A percentile compares a stretch with the other conserved stretches of the same genome.
phyloP scores from a whole-genome alignment of 2,329 filamentous ascomycete genomes.

The Byssoonygena ceratinophila region DNA sequence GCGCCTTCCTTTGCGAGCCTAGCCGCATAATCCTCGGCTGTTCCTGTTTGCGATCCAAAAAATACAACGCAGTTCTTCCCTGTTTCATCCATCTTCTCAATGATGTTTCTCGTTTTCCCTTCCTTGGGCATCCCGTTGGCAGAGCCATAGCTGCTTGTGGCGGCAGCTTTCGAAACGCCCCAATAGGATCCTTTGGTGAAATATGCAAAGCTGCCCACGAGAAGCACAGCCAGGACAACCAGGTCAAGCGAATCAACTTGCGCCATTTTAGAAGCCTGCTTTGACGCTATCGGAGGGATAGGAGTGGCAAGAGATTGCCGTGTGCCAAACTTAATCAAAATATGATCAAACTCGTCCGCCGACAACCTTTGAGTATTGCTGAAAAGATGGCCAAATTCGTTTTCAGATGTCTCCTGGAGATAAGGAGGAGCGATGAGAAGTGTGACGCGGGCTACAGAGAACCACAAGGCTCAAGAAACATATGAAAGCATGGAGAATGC shows the following conservation, averaged over 20 bases:
- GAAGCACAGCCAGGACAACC: conserved; percentile 73
- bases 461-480: neutral
- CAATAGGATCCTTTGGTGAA: conserved; percentile 96
- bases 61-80: conserved; percentile 97
- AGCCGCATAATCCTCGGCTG: conserved; percentile 95
- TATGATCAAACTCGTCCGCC: no score
- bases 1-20: conserved; percentile 94
- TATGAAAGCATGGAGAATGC: neutral
- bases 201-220: conserved; percentile 82
- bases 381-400: no score
- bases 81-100: conserved; percentile 91
- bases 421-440: no score
- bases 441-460: neutral
- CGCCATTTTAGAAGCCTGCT: conserved; percentile 54
- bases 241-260: conserved; percentile 94
- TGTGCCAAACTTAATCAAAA: no score
- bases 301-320: neutral
- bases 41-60: conserved; percentile 97
- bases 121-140: conserved; percentile 56
- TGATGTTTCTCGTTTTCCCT: conserved; percentile 79
- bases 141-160: conserved; percentile 55
- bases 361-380: no score
- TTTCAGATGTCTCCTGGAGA: no score
- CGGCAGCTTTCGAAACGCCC: conserved; percentile 80
- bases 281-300: neutral